A percentile compares a stretch with the other conserved stretches of the same genome.
Evolutionary conservation across 2,329 filamentous ascomycete species (phyloP).

Genomic region (Colletotrichum eleusines): DNA sequence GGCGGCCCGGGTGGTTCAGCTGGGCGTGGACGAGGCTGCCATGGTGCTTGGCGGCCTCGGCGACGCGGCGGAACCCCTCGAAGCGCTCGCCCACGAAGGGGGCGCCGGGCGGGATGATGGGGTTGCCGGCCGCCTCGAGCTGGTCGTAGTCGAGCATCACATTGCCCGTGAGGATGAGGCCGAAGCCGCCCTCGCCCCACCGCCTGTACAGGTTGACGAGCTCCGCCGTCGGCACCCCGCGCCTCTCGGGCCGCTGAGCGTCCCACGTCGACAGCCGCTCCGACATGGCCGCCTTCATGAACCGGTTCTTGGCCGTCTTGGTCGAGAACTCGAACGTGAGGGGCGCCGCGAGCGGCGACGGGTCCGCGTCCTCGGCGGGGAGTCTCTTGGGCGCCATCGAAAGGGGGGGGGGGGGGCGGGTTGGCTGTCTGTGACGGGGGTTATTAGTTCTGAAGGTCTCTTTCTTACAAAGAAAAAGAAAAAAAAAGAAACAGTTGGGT

Average conservation of each 20-base stretch:
- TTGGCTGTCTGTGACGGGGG: neutral
- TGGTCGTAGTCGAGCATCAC: slow-evolving; percentile 70
- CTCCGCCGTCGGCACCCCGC: slow-evolving; percentile 58
- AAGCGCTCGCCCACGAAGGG: slow-evolving; percentile 69
- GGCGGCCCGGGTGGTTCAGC: slow-evolving; percentile 72
- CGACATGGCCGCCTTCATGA: slow-evolving; percentile 76
- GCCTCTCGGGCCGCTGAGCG: slow-evolving; percentile 60
- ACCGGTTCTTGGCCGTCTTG: slow-evolving; percentile 70
- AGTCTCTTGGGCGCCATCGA: slow-evolving; percentile 32
- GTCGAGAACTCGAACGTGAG: slow-evolving; percentile 64
- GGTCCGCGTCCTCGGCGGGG: slow-evolving; percentile 28
- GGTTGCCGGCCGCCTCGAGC: slow-evolving; percentile 65
- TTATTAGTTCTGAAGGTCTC: neutral
- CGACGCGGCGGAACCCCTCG: slow-evolving; percentile 59
- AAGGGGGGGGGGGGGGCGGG: neutral
- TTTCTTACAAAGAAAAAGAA: rapidly evolving
- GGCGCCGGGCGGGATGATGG: slow-evolving; percentile 66
- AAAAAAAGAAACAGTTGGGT: no score
- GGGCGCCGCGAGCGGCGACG: slow-evolving; percentile 55
- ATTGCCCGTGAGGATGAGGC: slow-evolving; percentile 70
- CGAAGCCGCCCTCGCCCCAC: slow-evolving; percentile 67
- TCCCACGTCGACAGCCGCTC: slow-evolving; percentile 74
- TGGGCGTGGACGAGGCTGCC: slow-evolving; percentile 70
- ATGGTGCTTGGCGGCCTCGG: slow-evolving; percentile 64
- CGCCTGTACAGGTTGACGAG: slow-evolving; percentile 66